Base-by-base conservation (phyloP, 306 rosid genomes). In the Medicago ruthenica region DNA sequence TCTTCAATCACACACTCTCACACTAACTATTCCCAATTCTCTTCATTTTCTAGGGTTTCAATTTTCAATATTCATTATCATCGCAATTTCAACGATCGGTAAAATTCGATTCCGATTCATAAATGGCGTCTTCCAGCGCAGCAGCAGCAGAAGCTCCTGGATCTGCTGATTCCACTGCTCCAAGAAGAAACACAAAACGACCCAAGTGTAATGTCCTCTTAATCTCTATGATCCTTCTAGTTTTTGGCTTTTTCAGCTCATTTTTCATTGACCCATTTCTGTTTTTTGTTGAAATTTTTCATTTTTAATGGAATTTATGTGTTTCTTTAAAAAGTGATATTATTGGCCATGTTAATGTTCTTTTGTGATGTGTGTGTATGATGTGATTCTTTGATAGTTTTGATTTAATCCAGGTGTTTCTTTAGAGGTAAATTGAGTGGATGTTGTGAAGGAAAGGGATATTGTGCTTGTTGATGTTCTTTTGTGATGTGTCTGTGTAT, bases 181-280 rank as follows among this genome's bases (percentile, higher is more conserved):
- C 90, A 17, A 84, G 92, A 79, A 86, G 93, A 84, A 82, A 89
- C 69, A 84, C 96, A 51, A 95, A 95, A 88, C 87, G 97, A 53
- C 98, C 98, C 20, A 92, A 95, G 85, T 95, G 98, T 95, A 87
- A 76, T 64, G 68, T 34, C 59, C 36, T 76, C 62, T 73, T 9
- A 15, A 24, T 78, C 70, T 66, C 22, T 62, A 20, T 31, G 17
- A n/a, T 82, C 51, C 69, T 1, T 54, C 47, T 61, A 14, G 13
- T 31, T 31, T 14, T 58, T 58, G 1, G 17, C 11, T 8, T 40
- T 60, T 84, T 73, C 2, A 42, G 70, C 63, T 82, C 10, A 16
- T 42, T 57, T 74, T 48, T 17, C 24, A 27, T 15, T 42, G 77
- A 31, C 55, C 81, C 79, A 11, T 20, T 76, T 51, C 9, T 3